phyloP scores from a whole-genome alignment of 495 filamentous ascomycete species.

The Penicillium dipodomyicola region DNA sequence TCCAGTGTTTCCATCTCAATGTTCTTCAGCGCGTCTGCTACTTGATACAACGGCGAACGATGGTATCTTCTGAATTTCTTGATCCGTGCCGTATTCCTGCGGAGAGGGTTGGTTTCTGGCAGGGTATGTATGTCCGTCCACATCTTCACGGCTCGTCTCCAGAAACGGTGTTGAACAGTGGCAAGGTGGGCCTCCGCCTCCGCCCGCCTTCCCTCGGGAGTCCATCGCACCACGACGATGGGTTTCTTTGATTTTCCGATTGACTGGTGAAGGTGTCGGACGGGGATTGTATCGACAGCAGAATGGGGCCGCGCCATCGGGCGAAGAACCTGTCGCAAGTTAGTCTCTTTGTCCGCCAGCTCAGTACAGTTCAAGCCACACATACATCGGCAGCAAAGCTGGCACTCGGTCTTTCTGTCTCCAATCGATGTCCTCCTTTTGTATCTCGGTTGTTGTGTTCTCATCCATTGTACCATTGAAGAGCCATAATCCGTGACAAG shows the following conservation, averaged over 20 bases:
- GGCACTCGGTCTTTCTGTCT: constrained; percentile 77
- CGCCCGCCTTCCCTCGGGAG: constrained; percentile 87
- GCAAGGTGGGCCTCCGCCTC: no score
- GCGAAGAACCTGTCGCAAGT: constrained; percentile 70
- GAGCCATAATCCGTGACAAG: constrained; percentile 95
- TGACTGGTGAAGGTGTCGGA: constrained; percentile 88
- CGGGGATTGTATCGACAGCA: constrained; percentile 79
- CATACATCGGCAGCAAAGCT: constrained; percentile 88
- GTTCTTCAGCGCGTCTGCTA: no score
- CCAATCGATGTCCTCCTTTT: constrained; percentile 62
- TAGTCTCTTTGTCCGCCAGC: constrained; percentile 14
- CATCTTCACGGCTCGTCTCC: no score
- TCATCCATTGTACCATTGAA: constrained; percentile 91
- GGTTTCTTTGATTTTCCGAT: constrained; percentile 97
- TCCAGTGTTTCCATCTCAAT: no score
- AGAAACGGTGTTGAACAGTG: no score
- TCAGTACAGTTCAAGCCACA: constrained; percentile 12
- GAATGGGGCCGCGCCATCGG: constrained; percentile 68
- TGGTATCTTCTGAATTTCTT: no score
- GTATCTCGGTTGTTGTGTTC: constrained; percentile 73
- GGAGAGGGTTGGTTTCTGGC: no score
- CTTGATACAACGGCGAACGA: no score
- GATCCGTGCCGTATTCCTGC: no score
- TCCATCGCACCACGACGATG: constrained; percentile 97
- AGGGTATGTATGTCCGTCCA: no score